phyloP scores from a whole-genome alignment of 2,329 filamentous ascomycete genomes.

The Ophiocordyceps unilateralis region DNA sequence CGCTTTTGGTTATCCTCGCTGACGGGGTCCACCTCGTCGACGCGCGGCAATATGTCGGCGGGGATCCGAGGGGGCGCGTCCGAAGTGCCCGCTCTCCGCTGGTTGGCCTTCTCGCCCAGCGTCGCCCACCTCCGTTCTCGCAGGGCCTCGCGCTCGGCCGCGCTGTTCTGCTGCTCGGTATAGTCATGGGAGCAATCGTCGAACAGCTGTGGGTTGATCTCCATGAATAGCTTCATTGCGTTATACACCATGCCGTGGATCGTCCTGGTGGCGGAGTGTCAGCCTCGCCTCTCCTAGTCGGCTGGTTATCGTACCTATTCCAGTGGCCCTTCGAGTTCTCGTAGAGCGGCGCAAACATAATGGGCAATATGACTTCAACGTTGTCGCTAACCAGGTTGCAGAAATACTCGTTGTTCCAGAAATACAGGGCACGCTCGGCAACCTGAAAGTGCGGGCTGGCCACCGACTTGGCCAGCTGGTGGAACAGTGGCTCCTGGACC shows the following conservation, averaged over 20 bases:
- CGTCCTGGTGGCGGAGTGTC: slow-evolving; percentile 39
- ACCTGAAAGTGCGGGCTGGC: slow-evolving; percentile 98
- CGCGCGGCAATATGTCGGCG: slow-evolving; percentile 25
- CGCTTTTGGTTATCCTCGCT: slow-evolving; percentile 74
- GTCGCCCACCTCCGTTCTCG: slow-evolving; percentile 82
- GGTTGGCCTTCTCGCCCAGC: slow-evolving; percentile 63
- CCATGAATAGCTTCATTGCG: slow-evolving; percentile 99
- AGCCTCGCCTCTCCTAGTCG: background rate
- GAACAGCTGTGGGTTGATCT: slow-evolving; percentile 96
- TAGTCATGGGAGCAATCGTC: slow-evolving; percentile 98
- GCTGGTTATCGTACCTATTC: slow-evolving; percentile 58
- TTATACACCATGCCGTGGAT: slow-evolving; percentile 99
- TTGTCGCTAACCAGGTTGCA: slow-evolving; percentile 99
- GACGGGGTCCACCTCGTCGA: slow-evolving; percentile 63
- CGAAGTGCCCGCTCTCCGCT: slow-evolving; percentile 30
- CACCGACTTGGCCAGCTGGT: slow-evolving; percentile 93
- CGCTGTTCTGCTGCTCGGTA: slow-evolving; percentile 86
- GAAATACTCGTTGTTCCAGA: slow-evolving; percentile 99
- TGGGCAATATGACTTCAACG: slow-evolving; percentile 92
- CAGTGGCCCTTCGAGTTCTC: slow-evolving; percentile 99
- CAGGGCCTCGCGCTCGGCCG: slow-evolving; percentile 64
- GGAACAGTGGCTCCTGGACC: slow-evolving; percentile 93
- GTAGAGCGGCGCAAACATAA: slow-evolving; percentile 97
- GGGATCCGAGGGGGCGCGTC: slow-evolving; percentile 19
- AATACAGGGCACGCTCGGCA: slow-evolving; percentile 90